Evolutionary conservation across 352 stramenopile genomes (phyloP).

Genomic region (Globisporangium canariense): DNA sequence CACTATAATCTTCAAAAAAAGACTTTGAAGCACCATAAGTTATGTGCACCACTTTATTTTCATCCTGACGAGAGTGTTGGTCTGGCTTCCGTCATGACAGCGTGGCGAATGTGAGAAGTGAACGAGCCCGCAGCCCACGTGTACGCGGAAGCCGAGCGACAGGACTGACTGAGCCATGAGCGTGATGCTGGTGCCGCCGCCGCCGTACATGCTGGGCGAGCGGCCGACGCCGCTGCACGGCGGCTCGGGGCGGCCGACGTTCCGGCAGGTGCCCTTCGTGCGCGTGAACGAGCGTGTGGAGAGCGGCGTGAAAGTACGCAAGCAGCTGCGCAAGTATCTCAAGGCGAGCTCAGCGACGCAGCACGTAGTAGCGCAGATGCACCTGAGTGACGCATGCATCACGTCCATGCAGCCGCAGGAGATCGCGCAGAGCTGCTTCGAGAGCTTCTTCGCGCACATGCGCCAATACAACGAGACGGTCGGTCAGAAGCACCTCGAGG

Average conservation of each 20-base stretch:
- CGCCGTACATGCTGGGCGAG: slow-evolving; percentile 81
- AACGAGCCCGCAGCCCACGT: background rate
- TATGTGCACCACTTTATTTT: background rate
- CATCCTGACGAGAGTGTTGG: background rate
- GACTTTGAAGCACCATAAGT: background rate
- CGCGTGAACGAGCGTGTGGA: slow-evolving; percentile 75
- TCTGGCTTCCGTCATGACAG: background rate
- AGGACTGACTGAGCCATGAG: slow-evolving; percentile 7
- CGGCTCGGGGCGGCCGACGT: slow-evolving; percentile 49
- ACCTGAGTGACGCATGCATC: slow-evolving; percentile 76
- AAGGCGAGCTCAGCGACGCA: slow-evolving; percentile 72
- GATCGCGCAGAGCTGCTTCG: slow-evolving; percentile 76
- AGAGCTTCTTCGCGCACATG: slow-evolving; percentile 75
- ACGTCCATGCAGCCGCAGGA: slow-evolving; percentile 75
- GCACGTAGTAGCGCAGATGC: slow-evolving; percentile 76
- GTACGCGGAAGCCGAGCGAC: background rate
- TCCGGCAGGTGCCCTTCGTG: slow-evolving; percentile 82
- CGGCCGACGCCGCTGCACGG: slow-evolving; percentile 54
- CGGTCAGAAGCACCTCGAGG: slow-evolving; percentile 70
- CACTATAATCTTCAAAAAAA: background rate
- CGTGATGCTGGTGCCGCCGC: slow-evolving; percentile 40
- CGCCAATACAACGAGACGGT: slow-evolving; percentile 77
- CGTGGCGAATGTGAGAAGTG: background rate
- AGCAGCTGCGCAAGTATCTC: slow-evolving; percentile 83
- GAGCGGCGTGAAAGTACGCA: slow-evolving; percentile 76